phyloP scores from a whole-genome alignment of 2,329 filamentous ascomycete species.

The Colletotrichum siamense region DNA sequence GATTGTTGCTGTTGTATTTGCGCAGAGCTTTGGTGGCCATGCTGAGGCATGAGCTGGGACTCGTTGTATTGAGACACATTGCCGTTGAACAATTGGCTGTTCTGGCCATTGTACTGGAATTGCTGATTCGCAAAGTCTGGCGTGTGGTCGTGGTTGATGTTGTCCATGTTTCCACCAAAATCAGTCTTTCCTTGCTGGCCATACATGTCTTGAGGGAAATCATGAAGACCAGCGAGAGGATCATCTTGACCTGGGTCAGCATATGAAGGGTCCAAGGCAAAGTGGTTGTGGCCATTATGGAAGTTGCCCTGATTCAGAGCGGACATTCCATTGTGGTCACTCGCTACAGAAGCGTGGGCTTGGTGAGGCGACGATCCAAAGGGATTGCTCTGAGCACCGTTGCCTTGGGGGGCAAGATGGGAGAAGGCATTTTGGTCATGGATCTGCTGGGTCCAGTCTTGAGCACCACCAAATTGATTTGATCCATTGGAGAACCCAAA shows the following conservation, averaged over 20 bases:
- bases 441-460: slow-evolving; percentile 43
- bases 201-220: slow-evolving; percentile 43
- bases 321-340: slow-evolving; percentile 1
- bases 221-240: slow-evolving; percentile 41
- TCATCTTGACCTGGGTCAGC: slow-evolving; percentile 37
- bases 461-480: slow-evolving; percentile 41
- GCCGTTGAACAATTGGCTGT: slow-evolving; percentile 36
- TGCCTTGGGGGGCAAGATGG: slow-evolving; percentile 40
- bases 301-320: slow-evolving; percentile 14
- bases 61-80: slow-evolving; percentile 36
- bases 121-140: slow-evolving; percentile 37
- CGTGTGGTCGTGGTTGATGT: slow-evolving; percentile 34
- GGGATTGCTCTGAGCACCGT: slow-evolving; percentile 28
- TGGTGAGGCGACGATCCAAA: slow-evolving; percentile 20
- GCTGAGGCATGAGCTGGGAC: slow-evolving; percentile 37
- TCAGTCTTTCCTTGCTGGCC: slow-evolving; percentile 38
- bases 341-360: slow-evolving; percentile 12
- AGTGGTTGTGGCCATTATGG: slow-evolving; percentile 14
- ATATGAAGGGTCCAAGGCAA: slow-evolving; percentile 26
- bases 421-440: slow-evolving; percentile 36
- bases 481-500: slow-evolving; percentile 12
- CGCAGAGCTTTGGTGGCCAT: slow-evolving; percentile 37
- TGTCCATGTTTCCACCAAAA: slow-evolving; percentile 30
- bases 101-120: slow-evolving; percentile 38
- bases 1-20: slow-evolving; percentile 34